Percentiles rank a stretch among this genome's conserved stretches.
Conservation (phyloP, 1,284 basidiomycete species). For the Farysia itapuensis region DNA sequence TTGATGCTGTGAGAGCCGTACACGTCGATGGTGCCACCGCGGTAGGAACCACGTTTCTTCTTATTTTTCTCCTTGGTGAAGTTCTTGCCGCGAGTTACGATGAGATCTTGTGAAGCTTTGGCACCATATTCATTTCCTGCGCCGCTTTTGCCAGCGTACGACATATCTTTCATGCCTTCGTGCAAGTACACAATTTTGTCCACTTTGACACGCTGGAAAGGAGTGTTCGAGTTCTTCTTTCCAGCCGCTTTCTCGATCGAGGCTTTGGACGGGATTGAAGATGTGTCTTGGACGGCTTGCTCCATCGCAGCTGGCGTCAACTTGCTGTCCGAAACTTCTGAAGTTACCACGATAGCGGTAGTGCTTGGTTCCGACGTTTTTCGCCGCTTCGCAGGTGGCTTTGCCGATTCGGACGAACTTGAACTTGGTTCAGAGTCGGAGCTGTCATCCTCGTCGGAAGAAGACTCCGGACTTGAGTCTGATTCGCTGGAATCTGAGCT, state of each 20-base stretch:
- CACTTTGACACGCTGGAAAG: constrained; percentile 79
- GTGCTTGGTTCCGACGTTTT: constrained; percentile 6
- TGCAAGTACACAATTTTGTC: constrained; percentile 68
- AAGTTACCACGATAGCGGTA: too few relatives aligned
- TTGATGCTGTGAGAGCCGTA: constrained; percentile 56
- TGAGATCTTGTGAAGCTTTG: constrained; percentile 79
- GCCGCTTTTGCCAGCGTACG: constrained; percentile 74
- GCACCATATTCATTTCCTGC: constrained; percentile 79
- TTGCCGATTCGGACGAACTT: too few relatives aligned
- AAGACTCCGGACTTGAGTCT: constrained; percentile 2
- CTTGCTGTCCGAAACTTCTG: too few relatives aligned
- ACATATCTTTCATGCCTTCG: constrained; percentile 73
- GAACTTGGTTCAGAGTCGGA: too few relatives aligned
- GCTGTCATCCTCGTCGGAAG: neutral
- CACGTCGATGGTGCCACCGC: constrained; percentile 57
- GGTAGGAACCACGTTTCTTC: constrained; percentile 79
- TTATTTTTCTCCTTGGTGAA: constrained; percentile 99
- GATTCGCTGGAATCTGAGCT: constrained; percentile 1
- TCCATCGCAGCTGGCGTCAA: too few relatives aligned
- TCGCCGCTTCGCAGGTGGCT: constrained; percentile 29
- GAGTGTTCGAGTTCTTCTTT: constrained; percentile 27
- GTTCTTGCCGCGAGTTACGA: constrained; percentile 87
- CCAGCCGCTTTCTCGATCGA: constrained; percentile 2
- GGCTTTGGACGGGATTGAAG: neutral
- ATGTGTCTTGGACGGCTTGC: too few relatives aligned